Base-by-base conservation (phyloP, 2,329 filamentous ascomycete species). In the Trichoderma lentiforme region DNA sequence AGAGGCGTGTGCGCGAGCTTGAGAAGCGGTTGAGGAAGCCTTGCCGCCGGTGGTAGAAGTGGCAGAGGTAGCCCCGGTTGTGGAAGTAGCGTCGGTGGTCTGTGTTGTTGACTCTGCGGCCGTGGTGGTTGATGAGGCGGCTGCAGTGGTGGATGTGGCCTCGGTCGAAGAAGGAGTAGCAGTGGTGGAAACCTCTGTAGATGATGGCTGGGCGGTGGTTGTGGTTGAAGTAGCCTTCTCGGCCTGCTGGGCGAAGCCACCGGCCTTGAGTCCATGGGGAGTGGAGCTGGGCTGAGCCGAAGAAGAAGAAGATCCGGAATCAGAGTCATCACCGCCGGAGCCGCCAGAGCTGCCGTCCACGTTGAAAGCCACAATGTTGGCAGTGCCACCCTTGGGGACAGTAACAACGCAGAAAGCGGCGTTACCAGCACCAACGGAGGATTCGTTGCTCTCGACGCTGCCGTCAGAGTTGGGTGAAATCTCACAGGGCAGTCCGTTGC, bases 371-470 rank as follows among this genome's bases (percentile, higher is more conserved):
- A 93, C 87, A 74, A 95, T 89, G 76, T 89, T 89, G 57, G 92
- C 93, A 70, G 85, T 89, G 62, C 82, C 81, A 30, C 92, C 92
- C 76, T 88, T 87, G 57, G 90, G 85, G 18, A 94, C 90, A 15
- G 92, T 95, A 14, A 93, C 92, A 62, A 94, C 92, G 76, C 93
- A 95, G 81, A 93, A 95, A 56, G 85, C 83, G 21, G 89, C 88
- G 75, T 87, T 90, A 34, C 92, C 92, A 18, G 92, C 92, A 65
- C 92, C 92, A 18, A 82, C 81, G 51, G 87, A 83, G 34, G 81
- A 78, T 24, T 85, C 80, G 21, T 85, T 80, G 76, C 90, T 91
- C 9, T 81, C 84, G 71, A 94, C 88, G 56, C 86, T 85, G 67
- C 89, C 89, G 69, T 90, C 84, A 63, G 87, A 83, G 28, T 84